Percentiles rank a stretch among this genome's conserved stretches.
These are phyloP conservation scores for Leishmania turanica DNA, from an alignment of 208 protist species.

Conservation along the genomic window DNA sequence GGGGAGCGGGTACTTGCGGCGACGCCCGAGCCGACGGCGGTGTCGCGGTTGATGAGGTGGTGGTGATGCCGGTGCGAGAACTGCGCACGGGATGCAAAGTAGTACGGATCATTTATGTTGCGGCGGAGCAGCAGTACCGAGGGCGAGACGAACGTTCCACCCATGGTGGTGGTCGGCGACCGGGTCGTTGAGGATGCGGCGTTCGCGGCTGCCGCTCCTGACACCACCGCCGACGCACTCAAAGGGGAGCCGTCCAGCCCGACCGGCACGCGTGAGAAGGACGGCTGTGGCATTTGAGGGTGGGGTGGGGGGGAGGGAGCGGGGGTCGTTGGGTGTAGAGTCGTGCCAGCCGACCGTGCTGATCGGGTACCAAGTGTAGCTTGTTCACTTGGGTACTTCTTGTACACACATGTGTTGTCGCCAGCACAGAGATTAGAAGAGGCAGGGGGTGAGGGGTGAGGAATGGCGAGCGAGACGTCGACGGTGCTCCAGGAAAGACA, in stretches of 20 bases:
- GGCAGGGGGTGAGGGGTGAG: background rate
- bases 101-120: conserved; percentile 7
- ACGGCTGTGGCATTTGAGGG: background rate
- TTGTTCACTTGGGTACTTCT: background rate
- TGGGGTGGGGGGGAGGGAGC: background rate
- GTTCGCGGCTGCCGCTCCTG: background rate
- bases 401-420: background rate
- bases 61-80: background rate
- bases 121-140: background rate
- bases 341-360: background rate
- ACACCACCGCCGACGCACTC: background rate
- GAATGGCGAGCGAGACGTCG: background rate
- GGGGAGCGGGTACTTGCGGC: background rate
- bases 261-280: background rate
- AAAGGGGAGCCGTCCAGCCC: background rate
- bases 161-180: background rate
- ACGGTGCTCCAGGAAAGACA: background rate
- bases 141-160: background rate
- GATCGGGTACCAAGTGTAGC: background rate
- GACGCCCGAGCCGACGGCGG: background rate
- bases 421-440: background rate
- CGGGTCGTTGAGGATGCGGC: background rate
- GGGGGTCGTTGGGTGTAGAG: background rate
- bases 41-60: background rate
- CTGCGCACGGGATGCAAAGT: background rate